Base-by-base conservation (phyloP, 805 yeast species). In the Yarrowia sp. region DNA sequence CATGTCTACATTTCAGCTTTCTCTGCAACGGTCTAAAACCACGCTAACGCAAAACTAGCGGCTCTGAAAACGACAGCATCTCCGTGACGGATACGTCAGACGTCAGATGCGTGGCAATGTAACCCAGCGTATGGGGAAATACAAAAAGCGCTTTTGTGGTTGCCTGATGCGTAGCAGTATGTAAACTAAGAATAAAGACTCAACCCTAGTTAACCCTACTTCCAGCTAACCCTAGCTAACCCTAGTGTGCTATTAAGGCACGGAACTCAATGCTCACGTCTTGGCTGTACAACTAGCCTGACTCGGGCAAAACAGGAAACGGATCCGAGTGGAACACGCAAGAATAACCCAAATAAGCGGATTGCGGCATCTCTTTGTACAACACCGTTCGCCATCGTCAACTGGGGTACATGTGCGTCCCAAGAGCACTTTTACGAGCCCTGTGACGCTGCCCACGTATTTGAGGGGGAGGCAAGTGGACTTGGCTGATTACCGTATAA, bases 21-120 rank as follows among this genome's bases (percentile, higher is more conserved):
- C 32, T 3, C 2, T 26, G 4, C 32, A 5, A 2, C n/a, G 32
- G 58, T 8, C 45, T 38, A 53, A 40, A 53, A 22, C 1, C 45
- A 7, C 2, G 14, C 59, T 53, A 53, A 26, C 35, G 35, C 16
- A 2, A 0, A 8, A 3, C 8, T 53, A 19, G 45, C 32, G 9
- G 7, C 19, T 40, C 15, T 38, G 43, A 5, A n/a, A 12, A 10
- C 11, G 4, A 8, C 42, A 8, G 10, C 41, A 53, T 53, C 58
- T 53, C 58, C 58, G 43, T 36, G 26, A 38, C 43, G 59, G 59
- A 53, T 53, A 53, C 59, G 59, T 53, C 59, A 53, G 59, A 53
- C 59, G 56, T 35, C 55, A 32, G 40, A 46, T 10, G 15, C 22
- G 35, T 22, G 35, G 40, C 12, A 11, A 38, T 38, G 40, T 11